Evolutionary conservation across 352 stramenopile genomes (phyloP).

Genomic region (Globisporangium mamillatum): DNA sequence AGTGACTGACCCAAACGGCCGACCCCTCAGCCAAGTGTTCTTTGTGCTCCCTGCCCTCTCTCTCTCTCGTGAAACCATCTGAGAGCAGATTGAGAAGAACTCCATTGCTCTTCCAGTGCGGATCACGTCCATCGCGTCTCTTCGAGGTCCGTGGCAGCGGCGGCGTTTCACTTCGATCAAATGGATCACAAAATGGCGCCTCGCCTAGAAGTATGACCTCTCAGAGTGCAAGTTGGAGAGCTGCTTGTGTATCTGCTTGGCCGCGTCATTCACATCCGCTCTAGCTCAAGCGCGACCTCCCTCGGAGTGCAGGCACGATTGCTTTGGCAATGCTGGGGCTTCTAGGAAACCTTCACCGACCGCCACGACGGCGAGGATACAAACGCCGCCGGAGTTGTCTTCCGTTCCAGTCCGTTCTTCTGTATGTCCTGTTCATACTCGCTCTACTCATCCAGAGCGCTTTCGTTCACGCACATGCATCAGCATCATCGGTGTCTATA

Average conservation of each 20-base stretch:
- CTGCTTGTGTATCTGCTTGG: not conserved
- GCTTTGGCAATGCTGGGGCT: not conserved
- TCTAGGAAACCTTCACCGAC: not conserved
- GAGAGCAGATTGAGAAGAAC: not conserved
- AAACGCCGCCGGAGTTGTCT: not conserved
- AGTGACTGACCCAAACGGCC: not conserved
- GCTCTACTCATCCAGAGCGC: not conserved
- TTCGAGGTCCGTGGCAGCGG: not conserved
- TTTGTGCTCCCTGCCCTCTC: not conserved
- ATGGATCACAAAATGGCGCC: not conserved
- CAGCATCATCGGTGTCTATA: not conserved
- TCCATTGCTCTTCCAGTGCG: not conserved
- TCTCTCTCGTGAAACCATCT: not conserved
- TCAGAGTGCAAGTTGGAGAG: not conserved
- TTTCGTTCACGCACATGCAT: not conserved
- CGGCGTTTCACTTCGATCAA: not conserved
- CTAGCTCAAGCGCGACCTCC: not conserved
- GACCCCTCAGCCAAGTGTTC: not conserved
- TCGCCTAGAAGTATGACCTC: not conserved
- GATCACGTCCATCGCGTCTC: not conserved
- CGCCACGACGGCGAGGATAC: not conserved
- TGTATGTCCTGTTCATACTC: not conserved
- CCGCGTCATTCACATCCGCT: not conserved
- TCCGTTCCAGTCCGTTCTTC: not conserved
- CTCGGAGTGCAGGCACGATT: not conserved